Evolutionary conservation across 2,329 filamentous ascomycete species (phyloP).

Genomic region (Westerdykella ornata): DNA sequence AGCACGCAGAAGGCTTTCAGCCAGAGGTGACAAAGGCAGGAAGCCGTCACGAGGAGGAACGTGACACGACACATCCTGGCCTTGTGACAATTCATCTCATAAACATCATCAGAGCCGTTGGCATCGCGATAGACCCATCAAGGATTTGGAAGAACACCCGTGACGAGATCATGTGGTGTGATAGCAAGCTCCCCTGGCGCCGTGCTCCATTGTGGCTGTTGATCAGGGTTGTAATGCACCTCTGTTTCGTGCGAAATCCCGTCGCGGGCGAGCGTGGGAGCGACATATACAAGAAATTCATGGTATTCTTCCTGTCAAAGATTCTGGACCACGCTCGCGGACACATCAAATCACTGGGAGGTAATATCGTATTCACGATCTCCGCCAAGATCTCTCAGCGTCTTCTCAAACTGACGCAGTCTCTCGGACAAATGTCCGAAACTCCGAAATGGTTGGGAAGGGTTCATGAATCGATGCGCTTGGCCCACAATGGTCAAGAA

Average conservation of each 20-base stretch:
- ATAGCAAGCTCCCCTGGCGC: slow-evolving; percentile 42
- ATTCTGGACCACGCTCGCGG: slow-evolving; percentile 29
- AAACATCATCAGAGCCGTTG: slow-evolving; percentile 35
- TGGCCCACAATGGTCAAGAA: slow-evolving; percentile 8
- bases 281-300: slow-evolving; percentile 47
- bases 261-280: slow-evolving; percentile 27
- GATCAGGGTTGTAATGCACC: slow-evolving; percentile 48
- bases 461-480: background rate
- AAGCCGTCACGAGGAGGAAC: slow-evolving; percentile 35
- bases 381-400: slow-evolving; percentile 19
- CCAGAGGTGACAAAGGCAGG: slow-evolving; percentile 38
- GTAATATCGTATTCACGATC: slow-evolving; percentile 9
- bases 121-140: slow-evolving; percentile 12
- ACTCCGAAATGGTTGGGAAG: slow-evolving; percentile 5
- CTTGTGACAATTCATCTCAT: slow-evolving; percentile 50
- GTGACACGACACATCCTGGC: slow-evolving; percentile 46
- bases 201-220: slow-evolving; percentile 52
- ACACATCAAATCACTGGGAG: background rate
- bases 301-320: slow-evolving; percentile 42
- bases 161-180: slow-evolving; percentile 48
- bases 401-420: slow-evolving; percentile 18
- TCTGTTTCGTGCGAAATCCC: slow-evolving; percentile 26
- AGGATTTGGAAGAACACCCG: slow-evolving; percentile 49
- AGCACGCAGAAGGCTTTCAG: slow-evolving; percentile 31
- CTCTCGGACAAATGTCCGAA: slow-evolving; percentile 3